Percentiles rank a stretch among this genome's conserved stretches.
phyloP scores from a whole-genome alignment of 106 monocot genomes.

The Apostasia shenzhenica region DNA sequence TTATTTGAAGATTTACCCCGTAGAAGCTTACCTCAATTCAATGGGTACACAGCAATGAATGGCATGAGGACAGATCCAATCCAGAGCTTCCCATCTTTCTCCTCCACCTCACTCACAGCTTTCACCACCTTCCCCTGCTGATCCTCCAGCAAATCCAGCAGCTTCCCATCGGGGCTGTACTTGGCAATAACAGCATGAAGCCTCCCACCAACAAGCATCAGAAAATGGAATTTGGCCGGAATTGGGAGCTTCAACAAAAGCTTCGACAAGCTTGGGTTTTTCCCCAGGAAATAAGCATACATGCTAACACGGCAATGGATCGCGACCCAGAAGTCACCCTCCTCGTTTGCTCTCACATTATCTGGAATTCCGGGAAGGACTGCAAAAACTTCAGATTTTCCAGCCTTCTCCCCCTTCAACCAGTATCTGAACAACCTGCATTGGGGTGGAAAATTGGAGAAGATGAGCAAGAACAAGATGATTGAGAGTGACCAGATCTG shows the following conservation, averaged over 20 bases:
- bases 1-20: no score
- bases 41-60: constrained; percentile 64
- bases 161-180: constrained; percentile 46
- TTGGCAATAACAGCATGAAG: constrained; percentile 57
- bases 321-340: constrained; percentile 76
- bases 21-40: no score
- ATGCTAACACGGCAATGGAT: constrained; percentile 39
- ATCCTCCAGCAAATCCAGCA: constrained; percentile 79
- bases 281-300: constrained; percentile 24
- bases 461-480: neutral
- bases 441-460: no score
- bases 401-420: constrained; percentile 56
- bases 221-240: constrained; percentile 45
- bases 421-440: constrained; percentile 47
- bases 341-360: constrained; percentile 57
- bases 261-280: constrained; percentile 41
- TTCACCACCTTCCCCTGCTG: constrained; percentile 63
- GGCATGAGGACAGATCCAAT: constrained; percentile 90
- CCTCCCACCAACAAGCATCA: constrained; percentile 49
- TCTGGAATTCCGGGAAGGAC: constrained; percentile 54
- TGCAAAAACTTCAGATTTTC: constrained; percentile 39
- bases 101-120: constrained; percentile 78
- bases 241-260: constrained; percentile 69
- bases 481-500: neutral
- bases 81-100: constrained; percentile 84